phyloP scores from a whole-genome alignment of 257 asterid species.

The Fraxinus quadrangulata region DNA sequence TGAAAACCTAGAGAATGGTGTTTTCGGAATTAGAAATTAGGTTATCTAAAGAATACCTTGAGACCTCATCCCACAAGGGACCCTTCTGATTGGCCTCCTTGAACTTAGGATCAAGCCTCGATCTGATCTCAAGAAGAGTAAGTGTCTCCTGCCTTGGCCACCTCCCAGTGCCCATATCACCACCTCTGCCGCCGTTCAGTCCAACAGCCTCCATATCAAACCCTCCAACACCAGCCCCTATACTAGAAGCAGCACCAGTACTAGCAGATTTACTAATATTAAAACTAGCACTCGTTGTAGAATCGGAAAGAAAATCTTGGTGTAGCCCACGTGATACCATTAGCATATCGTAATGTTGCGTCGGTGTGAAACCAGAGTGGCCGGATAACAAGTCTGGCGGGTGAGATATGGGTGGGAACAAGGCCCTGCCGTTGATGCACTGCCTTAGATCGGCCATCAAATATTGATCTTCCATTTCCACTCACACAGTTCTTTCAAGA shows the following conservation, averaged over 20 bases:
- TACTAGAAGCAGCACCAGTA: slow-evolving; percentile 22
- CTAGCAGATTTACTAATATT: slow-evolving; percentile 18
- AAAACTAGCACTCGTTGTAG: slow-evolving; percentile 18
- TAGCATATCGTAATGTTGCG: slow-evolving; percentile 61
- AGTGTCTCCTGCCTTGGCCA: slow-evolving; percentile 99
- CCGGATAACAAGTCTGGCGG: slow-evolving; percentile 51
- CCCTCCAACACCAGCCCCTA: slow-evolving; percentile 30
- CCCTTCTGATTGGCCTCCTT: slow-evolving; percentile 97
- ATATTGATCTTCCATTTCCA: slow-evolving; percentile 71
- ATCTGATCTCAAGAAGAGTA: slow-evolving; percentile 89
- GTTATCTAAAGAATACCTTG: slow-evolving; percentile 55
- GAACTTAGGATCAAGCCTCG: slow-evolving; percentile 83
- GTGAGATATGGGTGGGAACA: slow-evolving; percentile 46
- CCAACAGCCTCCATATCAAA: slow-evolving; percentile 47
- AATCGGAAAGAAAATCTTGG: slow-evolving; percentile 49
- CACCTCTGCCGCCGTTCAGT: slow-evolving; percentile 35
- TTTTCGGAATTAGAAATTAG: slow-evolving; percentile 23
- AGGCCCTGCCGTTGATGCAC: slow-evolving; percentile 53
- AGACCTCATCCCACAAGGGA: slow-evolving; percentile 96
- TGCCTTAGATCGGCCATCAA: slow-evolving; percentile 74
- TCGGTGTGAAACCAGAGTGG: slow-evolving; percentile 40
- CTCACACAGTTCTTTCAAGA: background rate
- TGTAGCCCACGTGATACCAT: slow-evolving; percentile 29
- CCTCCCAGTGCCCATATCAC: slow-evolving; percentile 61
- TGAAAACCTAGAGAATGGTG: slow-evolving; percentile 8